Conservation (phyloP, 441 rosid genomes). For the Syzygium malaccense region DNA sequence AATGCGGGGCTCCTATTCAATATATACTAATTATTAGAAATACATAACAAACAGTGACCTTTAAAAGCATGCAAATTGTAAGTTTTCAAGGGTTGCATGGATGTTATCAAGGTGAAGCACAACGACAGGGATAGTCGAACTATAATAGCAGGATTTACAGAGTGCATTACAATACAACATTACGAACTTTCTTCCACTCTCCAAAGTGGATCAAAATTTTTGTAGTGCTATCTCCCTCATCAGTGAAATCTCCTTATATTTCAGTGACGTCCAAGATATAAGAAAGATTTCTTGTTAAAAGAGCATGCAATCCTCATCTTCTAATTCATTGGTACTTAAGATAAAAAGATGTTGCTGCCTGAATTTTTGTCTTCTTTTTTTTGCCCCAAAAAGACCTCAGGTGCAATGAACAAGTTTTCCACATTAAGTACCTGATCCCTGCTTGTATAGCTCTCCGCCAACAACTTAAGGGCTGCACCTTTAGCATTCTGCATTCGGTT, state of each 20-base stretch:
- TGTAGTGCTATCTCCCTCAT: neutral
- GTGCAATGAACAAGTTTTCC: neutral
- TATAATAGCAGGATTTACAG: neutral
- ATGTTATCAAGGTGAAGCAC: neutral
- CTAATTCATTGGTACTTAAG: neutral
- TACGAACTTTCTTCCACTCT: neutral
- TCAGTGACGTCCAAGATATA: neutral
- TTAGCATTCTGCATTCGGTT: conserved; percentile 99
- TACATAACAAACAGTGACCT: neutral
- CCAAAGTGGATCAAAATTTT: neutral
- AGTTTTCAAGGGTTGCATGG: neutral
- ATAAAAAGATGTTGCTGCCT: neutral
- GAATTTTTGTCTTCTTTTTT: neutral
- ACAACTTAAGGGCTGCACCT: conserved; percentile 94
- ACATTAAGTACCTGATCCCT: conserved; percentile 76
- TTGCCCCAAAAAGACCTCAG: neutral
- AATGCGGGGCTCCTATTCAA: neutral
- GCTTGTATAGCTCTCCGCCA: conserved; percentile 99
- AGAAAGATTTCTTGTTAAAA: neutral
- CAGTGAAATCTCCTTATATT: neutral
- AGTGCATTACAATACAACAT: neutral
- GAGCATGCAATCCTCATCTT: neutral
- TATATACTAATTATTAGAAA: neutral
- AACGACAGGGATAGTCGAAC: neutral
- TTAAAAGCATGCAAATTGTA: neutral